A percentile compares a stretch with the other conserved stretches of the same genome.
phyloP scores from a whole-genome alignment of 2,329 filamentous ascomycete species.

The Thielaviopsis euricoi region DNA sequence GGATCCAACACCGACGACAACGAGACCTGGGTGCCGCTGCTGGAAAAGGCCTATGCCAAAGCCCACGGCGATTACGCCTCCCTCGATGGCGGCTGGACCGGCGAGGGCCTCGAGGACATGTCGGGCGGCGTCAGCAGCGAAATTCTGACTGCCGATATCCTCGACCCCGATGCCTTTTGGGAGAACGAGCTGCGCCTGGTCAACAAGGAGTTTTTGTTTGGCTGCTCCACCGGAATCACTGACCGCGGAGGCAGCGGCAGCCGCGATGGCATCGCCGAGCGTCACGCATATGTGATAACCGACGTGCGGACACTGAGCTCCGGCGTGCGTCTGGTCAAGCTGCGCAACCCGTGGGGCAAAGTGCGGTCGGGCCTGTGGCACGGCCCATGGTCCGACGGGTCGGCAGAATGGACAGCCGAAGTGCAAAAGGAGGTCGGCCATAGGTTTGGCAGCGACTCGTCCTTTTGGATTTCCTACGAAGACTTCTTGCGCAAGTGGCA shows the following conservation, averaged over 20 bases:
- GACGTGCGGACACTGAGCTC: conserved; percentile 21
- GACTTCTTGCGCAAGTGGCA: conserved; percentile 47
- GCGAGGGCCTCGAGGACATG: conserved; percentile 39
- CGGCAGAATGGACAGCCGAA: conserved; percentile 43
- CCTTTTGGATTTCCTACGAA: conserved; percentile 47
- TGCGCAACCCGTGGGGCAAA: conserved; percentile 45
- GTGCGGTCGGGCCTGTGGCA: conserved; percentile 32
- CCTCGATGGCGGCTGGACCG: conserved; percentile 55
- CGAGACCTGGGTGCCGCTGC: conserved; percentile 66
- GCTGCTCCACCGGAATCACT: conserved; percentile 32
- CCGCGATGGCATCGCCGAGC: conserved; percentile 39
- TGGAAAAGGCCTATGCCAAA: conserved; percentile 76
- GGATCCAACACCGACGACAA: conserved; percentile 59
- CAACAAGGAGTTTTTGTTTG: conserved; percentile 62
- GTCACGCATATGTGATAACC: conserved; percentile 42
- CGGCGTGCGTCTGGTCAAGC: conserved; percentile 38
- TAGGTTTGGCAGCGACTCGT: conserved; percentile 43
- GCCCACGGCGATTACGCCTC: conserved; percentile 63
- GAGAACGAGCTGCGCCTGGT: conserved; percentile 59
- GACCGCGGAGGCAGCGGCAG: conserved; percentile 27
- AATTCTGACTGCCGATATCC: conserved; percentile 48
- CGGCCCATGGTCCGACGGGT: conserved; percentile 42
- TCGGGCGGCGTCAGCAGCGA: conserved; percentile 52
- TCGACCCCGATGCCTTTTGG: conserved; percentile 54
- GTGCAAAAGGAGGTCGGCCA: conserved; percentile 40